These are phyloP conservation scores for Paraconiothyrium sp. DNA, from an alignment of 2,329 filamentous ascomycete genomes.

Conservation along the genomic window DNA sequence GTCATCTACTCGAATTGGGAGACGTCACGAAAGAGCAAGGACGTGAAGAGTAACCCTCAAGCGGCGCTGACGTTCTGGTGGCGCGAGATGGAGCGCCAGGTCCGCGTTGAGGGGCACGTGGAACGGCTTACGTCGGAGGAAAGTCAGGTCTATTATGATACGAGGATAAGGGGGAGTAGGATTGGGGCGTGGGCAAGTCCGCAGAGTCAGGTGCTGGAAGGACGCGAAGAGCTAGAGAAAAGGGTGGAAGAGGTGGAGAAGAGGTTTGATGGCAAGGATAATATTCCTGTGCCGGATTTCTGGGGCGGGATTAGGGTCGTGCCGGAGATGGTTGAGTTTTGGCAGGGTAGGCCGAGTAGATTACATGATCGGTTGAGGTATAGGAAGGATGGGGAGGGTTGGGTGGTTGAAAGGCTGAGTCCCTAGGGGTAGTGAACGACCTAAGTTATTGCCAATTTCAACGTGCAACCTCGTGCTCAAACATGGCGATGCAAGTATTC, in stretches of 20 bases:
- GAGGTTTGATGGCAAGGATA: slow-evolving; percentile 76
- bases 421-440: slow-evolving; percentile 58
- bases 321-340: slow-evolving; percentile 91
- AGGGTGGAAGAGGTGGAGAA: slow-evolving; percentile 81
- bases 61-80: slow-evolving; percentile 92
- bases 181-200: slow-evolving; percentile 93
- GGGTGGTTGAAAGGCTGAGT: slow-evolving; percentile 78
- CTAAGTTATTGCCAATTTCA: too few relatives aligned
- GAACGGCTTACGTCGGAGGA: slow-evolving; percentile 75
- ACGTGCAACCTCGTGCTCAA: background rate
- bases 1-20: slow-evolving; percentile 95
- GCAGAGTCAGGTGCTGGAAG: slow-evolving; percentile 80
- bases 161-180: slow-evolving; percentile 78
- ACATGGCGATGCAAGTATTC: background rate
- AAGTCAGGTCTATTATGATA: slow-evolving; percentile 73
- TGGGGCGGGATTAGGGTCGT: slow-evolving; percentile 92
- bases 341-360: slow-evolving; percentile 88
- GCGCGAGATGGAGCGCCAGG: slow-evolving; percentile 85
- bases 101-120: slow-evolving; percentile 82
- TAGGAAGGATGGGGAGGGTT: slow-evolving; percentile 65
- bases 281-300: slow-evolving; percentile 90
- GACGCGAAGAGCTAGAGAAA: slow-evolving; percentile 76
- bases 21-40: slow-evolving; percentile 73
- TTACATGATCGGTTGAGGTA: slow-evolving; percentile 96
- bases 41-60: slow-evolving; percentile 77